Evolutionary conservation across 1,284 basidiomycete species (phyloP), one percentile per base, ranked within the genome.

Genomic region (Cystobasidium sp.): DNA sequence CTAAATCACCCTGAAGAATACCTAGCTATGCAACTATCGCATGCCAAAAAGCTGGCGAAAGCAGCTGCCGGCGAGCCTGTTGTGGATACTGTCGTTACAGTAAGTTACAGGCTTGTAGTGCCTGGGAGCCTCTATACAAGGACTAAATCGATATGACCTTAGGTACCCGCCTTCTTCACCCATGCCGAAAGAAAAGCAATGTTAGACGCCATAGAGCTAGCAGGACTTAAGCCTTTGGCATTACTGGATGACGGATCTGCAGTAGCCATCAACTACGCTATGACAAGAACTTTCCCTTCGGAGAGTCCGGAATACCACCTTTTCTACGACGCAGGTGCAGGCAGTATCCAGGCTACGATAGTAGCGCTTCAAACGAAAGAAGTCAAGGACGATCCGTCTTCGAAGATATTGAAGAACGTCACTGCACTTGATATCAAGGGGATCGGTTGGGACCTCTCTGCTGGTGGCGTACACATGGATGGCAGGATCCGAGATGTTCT

Each of bases 251-350:
- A 99, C 81, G 95, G 95, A 53, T 91, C 93, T 0, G 93, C 75
- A 81, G 90, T 94, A 39, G 94, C 92, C 8, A 87, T 97, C 78
- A 97, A 97, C 85, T 99, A 93, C 80, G 96, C 95, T 49, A 97
- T 98, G 92, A 94, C 93, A 1, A 88, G 95, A 47, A 87, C 88
- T 0, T 99, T 99, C 85, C 84, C 89, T 0, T 59, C 77, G 14
- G 59, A 72, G 10, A 68, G 52, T 20, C 41, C 76, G 6, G 80
- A 85, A 8, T 84, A 90, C 82, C 94, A 99, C 81, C 84, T 99
- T 78, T 90, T 99, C 76, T 98, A 92, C 83, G 97, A 99, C 80
- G 91, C 93, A 0, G 96, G 97, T 49, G 92, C 94, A 1, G 90
- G 92, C 3, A 88, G 92, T 0, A 91, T 93, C 41, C 88, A 90